Evolutionary conservation across 106 monocot species (phyloP).

Genomic region (Iris macrosiphon): DNA sequence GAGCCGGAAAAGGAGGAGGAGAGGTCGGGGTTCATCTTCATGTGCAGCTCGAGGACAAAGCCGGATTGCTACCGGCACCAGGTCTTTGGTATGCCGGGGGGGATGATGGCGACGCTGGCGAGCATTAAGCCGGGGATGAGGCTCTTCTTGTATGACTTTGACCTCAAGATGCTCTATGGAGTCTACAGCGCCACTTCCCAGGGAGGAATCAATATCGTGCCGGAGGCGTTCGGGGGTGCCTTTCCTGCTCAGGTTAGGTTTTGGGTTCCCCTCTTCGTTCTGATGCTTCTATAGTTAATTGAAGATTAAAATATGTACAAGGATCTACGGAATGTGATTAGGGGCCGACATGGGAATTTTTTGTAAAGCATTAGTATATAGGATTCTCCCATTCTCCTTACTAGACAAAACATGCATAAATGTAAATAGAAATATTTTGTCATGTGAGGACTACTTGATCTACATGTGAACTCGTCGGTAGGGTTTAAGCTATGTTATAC

Average conservation of each 20-base stretch:
- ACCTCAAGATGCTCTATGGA: constrained; percentile 56
- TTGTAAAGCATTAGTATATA: no score
- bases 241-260: constrained; percentile 64
- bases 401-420: no score
- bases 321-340: no score
- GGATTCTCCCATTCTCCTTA: no score
- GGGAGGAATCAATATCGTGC: constrained; percentile 37
- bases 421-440: no score
- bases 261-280: no score
- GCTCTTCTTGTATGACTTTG: constrained; percentile 67
- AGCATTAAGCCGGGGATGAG: constrained; percentile 36
- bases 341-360: no score
- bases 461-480: no score
- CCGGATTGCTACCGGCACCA: constrained; percentile 46
- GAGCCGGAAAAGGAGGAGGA: constrained; percentile 1
- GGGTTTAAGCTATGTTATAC: no score
- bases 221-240: constrained; percentile 34
- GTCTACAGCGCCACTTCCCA: constrained; percentile 35
- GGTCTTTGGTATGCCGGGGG: constrained; percentile 56
- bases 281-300: no score
- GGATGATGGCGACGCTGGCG: constrained; percentile 32
- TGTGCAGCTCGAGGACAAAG: constrained; percentile 61
- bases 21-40: constrained; percentile 64
- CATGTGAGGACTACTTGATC: no score
- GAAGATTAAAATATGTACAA: no score